Percentiles rank a stretch among this genome's conserved stretches.
Evolutionary conservation across 352 stramenopile species (phyloP).

Genomic region (Porosira glacialis): DNA sequence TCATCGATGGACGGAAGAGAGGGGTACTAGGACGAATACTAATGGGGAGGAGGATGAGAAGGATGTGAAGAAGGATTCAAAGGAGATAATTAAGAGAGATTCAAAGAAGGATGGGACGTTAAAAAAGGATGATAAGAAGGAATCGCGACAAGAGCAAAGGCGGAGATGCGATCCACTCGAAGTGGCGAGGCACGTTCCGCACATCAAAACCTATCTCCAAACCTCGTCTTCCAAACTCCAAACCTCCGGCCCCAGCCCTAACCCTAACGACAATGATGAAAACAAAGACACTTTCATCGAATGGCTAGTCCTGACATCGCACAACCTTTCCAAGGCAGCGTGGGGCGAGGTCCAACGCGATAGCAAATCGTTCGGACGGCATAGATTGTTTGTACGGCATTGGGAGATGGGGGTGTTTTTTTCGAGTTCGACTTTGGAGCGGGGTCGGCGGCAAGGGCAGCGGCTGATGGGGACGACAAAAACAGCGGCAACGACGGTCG

Average conservation of each 20-base stretch:
- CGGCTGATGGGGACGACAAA: background rate
- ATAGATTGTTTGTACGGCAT: constrained; percentile 46
- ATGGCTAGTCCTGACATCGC: constrained; percentile 64
- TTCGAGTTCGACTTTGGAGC: constrained; percentile 41
- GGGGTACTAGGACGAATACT: background rate
- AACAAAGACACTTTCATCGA: constrained; percentile 40
- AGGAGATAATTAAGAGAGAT: too few species aligned
- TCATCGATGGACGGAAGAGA: constrained; percentile 43
- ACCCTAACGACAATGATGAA: too few species aligned
- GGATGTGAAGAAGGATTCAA: too few species aligned
- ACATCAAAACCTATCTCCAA: constrained; percentile 76
- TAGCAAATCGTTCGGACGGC: background rate
- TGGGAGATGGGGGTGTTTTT: constrained; percentile 78
- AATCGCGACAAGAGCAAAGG: too few species aligned
- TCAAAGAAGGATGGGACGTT: too few species aligned
- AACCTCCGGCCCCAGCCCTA: too few species aligned
- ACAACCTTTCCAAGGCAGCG: constrained; percentile 74
- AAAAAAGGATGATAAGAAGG: too few species aligned
- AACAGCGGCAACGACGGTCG: too few species aligned
- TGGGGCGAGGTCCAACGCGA: constrained; percentile 66
- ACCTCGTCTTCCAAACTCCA: constrained; percentile 5
- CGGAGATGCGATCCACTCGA: constrained; percentile 35
- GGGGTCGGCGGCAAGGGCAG: too few species aligned
- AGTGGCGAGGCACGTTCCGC: constrained; percentile 56
- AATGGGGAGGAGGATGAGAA: too few species aligned